These are phyloP conservation scores for Parasarocladium wereldwijsianum DNA, from an alignment of 2,329 filamentous ascomycete genomes.

Conservation along the genomic window DNA sequence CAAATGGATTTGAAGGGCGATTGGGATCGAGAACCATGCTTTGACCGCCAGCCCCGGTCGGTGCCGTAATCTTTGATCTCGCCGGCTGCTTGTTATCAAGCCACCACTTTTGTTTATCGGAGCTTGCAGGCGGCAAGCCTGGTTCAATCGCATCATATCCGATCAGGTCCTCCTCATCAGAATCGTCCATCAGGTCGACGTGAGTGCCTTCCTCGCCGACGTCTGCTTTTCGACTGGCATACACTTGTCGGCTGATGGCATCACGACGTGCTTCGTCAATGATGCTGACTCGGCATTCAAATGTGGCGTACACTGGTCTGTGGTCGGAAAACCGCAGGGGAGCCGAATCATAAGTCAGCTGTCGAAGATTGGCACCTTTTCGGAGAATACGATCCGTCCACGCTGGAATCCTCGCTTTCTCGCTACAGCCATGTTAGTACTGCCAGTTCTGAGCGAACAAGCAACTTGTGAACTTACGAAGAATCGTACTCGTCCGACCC, in stretches of 20 bases:
- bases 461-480: conserved; percentile 40
- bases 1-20: conserved; percentile 71
- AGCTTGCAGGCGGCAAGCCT: conserved; percentile 54
- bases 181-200: conserved; percentile 34
- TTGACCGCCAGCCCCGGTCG: conserved; percentile 32
- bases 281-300: conserved; percentile 69
- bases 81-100: conserved; percentile 58
- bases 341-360: conserved; percentile 70
- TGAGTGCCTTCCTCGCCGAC: conserved; percentile 49
- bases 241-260: conserved; percentile 58
- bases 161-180: conserved; percentile 66
- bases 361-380: conserved; percentile 70
- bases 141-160: conserved; percentile 75
- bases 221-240: conserved; percentile 51
- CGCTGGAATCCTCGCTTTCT: conserved; percentile 87
- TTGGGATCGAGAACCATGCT: conserved; percentile 55
- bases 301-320: conserved; percentile 83
- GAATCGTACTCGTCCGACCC: conserved; percentile 83
- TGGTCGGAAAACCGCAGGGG: conserved; percentile 86
- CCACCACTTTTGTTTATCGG: conserved; percentile 58
- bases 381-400: conserved; percentile 93
- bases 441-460: neutral
- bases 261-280: conserved; percentile 64
- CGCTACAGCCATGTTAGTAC: conserved; percentile 24
- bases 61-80: conserved; percentile 55